Evolutionary conservation across 1,139 yeast species (phyloP).

Genomic region (Debaryomycetaceae sp.): DNA sequence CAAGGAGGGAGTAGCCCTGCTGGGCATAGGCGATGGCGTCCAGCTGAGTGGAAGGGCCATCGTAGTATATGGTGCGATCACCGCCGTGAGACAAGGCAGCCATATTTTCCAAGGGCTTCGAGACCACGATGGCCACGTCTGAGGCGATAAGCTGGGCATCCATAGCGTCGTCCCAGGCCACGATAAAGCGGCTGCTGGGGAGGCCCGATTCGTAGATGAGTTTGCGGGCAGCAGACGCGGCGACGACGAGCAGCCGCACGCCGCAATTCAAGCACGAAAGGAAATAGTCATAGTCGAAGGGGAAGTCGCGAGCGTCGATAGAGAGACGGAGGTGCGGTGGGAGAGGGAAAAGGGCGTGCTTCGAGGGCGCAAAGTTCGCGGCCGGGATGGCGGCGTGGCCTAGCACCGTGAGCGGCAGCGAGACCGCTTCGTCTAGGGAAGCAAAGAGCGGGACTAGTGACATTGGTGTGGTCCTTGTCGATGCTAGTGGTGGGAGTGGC

Average conservation of each 20-base stretch:
- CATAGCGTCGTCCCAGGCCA: conserved; percentile 14
- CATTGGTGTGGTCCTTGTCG: not conserved
- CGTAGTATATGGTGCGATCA: conserved; percentile 30
- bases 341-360: conserved; percentile 26
- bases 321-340: conserved; percentile 21
- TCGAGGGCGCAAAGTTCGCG: conserved; percentile 13
- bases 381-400: conserved; percentile 30
- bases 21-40: conserved; percentile 20
- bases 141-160: conserved; percentile 8
- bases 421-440: not conserved
- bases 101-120: conserved; percentile 8
- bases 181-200: conserved; percentile 49
- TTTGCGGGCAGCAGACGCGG: conserved; percentile 18
- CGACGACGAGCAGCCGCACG: conserved; percentile 40
- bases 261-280: conserved; percentile 61
- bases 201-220: conserved; percentile 39
- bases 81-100: conserved; percentile 20
- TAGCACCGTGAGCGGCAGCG: conserved; percentile 16
- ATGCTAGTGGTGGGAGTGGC: no score
- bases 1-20: conserved; percentile 37
- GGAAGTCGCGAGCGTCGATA: conserved; percentile 21
- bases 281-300: conserved; percentile 26
- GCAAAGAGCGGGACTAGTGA: not conserved
- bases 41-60: conserved; percentile 12
- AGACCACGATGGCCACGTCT: conserved; percentile 15